Base-by-base conservation (phyloP, 2,329 filamentous ascomycete genomes). In the Diaporthe sp. region DNA sequence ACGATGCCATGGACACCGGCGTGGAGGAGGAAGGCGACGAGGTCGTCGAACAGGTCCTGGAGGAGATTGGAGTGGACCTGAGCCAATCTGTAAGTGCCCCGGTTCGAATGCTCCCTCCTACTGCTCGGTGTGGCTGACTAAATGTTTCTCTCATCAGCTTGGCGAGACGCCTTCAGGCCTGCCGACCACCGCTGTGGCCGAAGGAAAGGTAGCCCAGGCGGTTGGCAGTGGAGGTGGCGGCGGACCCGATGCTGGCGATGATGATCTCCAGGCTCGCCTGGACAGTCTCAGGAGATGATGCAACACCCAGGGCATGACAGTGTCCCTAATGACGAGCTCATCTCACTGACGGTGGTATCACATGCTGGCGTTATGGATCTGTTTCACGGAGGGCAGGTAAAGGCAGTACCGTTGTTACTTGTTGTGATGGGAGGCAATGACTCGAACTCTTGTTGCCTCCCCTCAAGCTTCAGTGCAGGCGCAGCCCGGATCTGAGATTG, bases 21-120 rank as follows among this genome's bases (percentile, higher is more conserved):
- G 92, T 97, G 75, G 97, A 99, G 81, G 97, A 98, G 79, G 97
- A 98, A 83, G 94, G 96, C 44, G 97, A 99, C 79, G 97, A 99
- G 82, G 94, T 98, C 17, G 95, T 99, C 44, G 97, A 98, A 80
- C 95, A 98, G 84, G 94, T 99, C 7, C 84, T 99, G 80, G 97
- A 98, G 81, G 97, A 98, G 85, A 98, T 99, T 82, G 97, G 97
- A 70, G 92, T 99, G 39, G 96, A 99, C 81, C 89, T 98, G 74
- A 95, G 93, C 79, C 94, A 97, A 85, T 89, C 94, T 78, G 96
- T 98, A 88, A 85, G 94, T 88, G 53, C 37, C 15, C 15, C 61
- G 22, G 1, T n/a, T 22, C 4, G 27, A 22, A 37, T 71, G 77
- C 47, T 13, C n/a, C 9, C 47, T 27, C n/a, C 47, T 25, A 15